These are phyloP conservation scores for Pestalotiopsis sp. DNA, from an alignment of 2,329 filamentous ascomycete species.

Conservation along the genomic window DNA sequence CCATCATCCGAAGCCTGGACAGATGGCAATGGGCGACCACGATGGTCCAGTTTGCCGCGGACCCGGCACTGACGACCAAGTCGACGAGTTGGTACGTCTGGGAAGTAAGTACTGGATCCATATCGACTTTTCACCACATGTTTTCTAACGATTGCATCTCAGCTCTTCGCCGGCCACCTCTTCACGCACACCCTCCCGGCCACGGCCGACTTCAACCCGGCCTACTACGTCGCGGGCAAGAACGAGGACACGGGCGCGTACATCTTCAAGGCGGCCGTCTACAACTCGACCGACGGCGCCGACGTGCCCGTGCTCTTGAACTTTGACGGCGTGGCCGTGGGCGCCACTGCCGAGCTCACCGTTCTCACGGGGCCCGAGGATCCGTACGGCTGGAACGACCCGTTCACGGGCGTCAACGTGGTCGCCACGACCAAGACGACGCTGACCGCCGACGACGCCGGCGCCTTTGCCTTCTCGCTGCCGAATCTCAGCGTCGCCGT, in stretches of 20 bases:
- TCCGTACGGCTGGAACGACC: slow-evolving; percentile 42
- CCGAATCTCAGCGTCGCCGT: slow-evolving; percentile 55
- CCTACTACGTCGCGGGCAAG: slow-evolving; percentile 51
- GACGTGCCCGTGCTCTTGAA: slow-evolving; percentile 44
- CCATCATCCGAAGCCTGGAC: slow-evolving; percentile 49
- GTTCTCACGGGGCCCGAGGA: slow-evolving; percentile 43
- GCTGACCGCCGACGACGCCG: slow-evolving; percentile 42
- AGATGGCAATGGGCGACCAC: slow-evolving; percentile 53
- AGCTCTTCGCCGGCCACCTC: slow-evolving; percentile 46
- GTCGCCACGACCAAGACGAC: slow-evolving; percentile 39
- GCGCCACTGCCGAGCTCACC: slow-evolving; percentile 24
- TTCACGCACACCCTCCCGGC: slow-evolving; percentile 48
- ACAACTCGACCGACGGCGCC: slow-evolving; percentile 48
- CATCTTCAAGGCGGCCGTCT: slow-evolving; percentile 53
- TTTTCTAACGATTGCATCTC: slow-evolving; percentile 11
- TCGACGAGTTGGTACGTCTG: slow-evolving; percentile 52
- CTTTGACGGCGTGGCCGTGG: slow-evolving; percentile 41
- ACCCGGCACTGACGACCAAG: slow-evolving; percentile 46
- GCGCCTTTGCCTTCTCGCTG: slow-evolving; percentile 49
- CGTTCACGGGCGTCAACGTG: slow-evolving; percentile 44
- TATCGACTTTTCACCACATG: not conserved
- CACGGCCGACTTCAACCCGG: slow-evolving; percentile 40
- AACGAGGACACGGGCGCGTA: slow-evolving; percentile 39
- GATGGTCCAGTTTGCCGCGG: slow-evolving; percentile 49
- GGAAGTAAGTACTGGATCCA: slow-evolving; percentile 28